Evolutionary conservation across 345 rosid genomes (phyloP), one percentile per base, ranked within the genome.

Genomic region (Mangifera indica): DNA sequence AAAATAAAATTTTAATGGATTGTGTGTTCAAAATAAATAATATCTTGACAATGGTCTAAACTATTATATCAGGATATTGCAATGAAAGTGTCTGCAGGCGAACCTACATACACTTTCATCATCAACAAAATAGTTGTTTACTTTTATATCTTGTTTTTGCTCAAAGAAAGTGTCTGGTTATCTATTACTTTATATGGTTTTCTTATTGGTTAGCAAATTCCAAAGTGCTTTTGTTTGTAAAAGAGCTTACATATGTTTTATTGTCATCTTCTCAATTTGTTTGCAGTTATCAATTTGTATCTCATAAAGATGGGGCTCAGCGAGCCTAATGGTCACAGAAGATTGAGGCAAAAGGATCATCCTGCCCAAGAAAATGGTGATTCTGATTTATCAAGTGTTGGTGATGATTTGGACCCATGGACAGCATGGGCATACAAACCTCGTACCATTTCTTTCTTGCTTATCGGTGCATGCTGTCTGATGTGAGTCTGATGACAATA

Each of bases 341-440:
- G 85, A 85, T 79, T 49, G 62, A 86, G 77, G 67, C 79, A 77
- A 74, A 88, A 68, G 73, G 92, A 89, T 72, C 78, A 74, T 79
- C 69, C 74, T 61, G 74, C 69, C 78, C 85, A 73, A 61, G 80
- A 82, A 81, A 91, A 88, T 81, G 98, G 92, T 66, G 80, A 71
- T 74, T 55, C 51, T 62, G 71, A 21, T 70, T 63, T 65, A 63
- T 54, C 78, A 25, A 72, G 68, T 73, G 70, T 72, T 26, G 86
- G 71, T 66, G 88, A 64, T 78, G 97, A 90, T 29, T 81, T 95
- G 69, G 98, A 95, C 85, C 99, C 99, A 60, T 95, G 99, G 99
- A 95, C 94, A 78, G 96, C 99, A 73, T 95, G 99, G 99, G 99
- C 99, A 32, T 95, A 95, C 77, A 86, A 83, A 85, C 99, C 99